Evolutionary conservation across 768 basidiomycete species (phyloP), one percentile per base, ranked within the genome.

Genomic region (Phanerochaete sordida): DNA sequence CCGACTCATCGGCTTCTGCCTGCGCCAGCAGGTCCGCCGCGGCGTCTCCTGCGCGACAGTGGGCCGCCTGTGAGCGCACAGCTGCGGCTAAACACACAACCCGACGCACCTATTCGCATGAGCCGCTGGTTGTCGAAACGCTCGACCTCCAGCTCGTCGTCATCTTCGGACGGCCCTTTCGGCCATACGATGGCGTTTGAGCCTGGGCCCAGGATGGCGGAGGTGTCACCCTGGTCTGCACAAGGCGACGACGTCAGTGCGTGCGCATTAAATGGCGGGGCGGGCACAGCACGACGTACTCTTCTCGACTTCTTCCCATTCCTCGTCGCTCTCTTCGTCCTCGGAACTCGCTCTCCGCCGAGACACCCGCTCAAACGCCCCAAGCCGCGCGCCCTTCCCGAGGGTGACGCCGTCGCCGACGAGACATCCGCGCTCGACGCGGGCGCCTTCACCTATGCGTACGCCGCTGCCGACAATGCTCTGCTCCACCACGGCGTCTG

Each of bases 151-250:
- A 86, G 82, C 21, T 85, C 87, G 13, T 85, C 86, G 39, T 85
- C 84, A 48, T 86, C 81, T 12, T 84, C 81, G 4, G 81, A 77
- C 51, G 74, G 76, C n/a, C 75, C 76, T n/a, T 70, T 70, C 0
- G 93, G 91, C 93, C 92, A 97, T 51, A 94, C 79, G 55, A 90
- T 81, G 0, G 91, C 95, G 66, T 91, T 88, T 1, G 87, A 84
- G 53, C 81, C 83, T 12, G 76, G 68, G n/a, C 94, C 94, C 28
- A 95, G 75, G 39, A 77, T 69, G 24, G 74, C 72, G 54, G 74
- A 75, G 35, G 76, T 70, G 9, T 74, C 73, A 30, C 77, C 78
- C 70, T 85, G 86, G 62, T 78, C 87, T 21, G 33, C 1, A 12
- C 39, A 19, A 19, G 8, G 19, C 39, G 39, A 11, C 7, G 39